These are phyloP conservation scores for Magnaporthiopsis incrustans DNA, from an alignment of 2,329 filamentous ascomycete species.

Conservation along the genomic window DNA sequence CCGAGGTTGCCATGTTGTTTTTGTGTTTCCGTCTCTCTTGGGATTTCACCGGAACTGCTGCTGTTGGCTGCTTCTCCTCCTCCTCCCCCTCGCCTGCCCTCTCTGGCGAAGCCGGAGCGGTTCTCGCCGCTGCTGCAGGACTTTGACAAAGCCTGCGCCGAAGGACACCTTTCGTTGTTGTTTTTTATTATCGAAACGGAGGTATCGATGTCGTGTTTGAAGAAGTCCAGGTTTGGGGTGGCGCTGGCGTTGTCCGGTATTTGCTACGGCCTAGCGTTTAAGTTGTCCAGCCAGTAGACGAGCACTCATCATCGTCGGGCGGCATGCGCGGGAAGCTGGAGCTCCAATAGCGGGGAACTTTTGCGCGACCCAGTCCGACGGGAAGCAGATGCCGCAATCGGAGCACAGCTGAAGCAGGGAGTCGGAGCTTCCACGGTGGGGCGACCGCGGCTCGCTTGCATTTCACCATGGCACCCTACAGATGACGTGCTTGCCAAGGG, in stretches of 20 bases:
- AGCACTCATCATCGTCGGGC: no score
- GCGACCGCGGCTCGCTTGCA: background rate
- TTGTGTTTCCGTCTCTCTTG: slow-evolving; percentile 9
- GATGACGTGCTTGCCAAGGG: background rate
- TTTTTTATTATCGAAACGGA: background rate
- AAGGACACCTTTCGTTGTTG: no score
- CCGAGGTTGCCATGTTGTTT: slow-evolving; percentile 25
- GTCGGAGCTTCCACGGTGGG: background rate
- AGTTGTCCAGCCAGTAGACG: background rate
- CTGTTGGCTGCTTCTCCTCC: background rate
- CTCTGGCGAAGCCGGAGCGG: background rate
- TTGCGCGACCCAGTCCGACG: background rate
- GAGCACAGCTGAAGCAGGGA: background rate
- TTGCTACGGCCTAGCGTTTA: background rate
- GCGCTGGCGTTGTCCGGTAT: no score
- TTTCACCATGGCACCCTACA: background rate
- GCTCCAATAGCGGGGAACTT: background rate
- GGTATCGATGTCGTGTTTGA: background rate
- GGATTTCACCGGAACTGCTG: background rate
- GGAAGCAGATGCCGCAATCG: background rate
- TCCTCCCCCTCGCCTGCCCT: background rate
- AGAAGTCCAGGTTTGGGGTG: background rate
- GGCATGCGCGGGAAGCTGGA: background rate
- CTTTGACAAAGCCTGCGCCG: background rate
- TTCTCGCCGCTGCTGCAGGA: background rate